A percentile compares a stretch with the other conserved stretches of the same genome.
Conservation (phyloP, 2,329 filamentous ascomycete species). For the Aspergillus quadricinctus region DNA sequence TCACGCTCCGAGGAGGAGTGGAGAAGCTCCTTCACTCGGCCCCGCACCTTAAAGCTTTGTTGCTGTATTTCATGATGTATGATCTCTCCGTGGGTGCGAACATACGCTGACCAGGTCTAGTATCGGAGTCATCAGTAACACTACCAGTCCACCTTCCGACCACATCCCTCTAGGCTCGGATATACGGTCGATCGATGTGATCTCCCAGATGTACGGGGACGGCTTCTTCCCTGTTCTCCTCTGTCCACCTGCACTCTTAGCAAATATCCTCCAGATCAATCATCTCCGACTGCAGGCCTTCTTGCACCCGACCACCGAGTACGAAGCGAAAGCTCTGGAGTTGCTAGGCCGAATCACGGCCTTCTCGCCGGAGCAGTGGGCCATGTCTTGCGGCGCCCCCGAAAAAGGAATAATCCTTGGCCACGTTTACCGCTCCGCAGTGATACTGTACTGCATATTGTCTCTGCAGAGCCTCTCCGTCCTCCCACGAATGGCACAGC, state of each 20-base stretch:
- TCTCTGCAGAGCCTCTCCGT: slow-evolving; percentile 3
- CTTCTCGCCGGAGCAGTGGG: slow-evolving; percentile 2
- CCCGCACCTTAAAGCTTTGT: neutral
- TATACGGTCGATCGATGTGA: neutral
- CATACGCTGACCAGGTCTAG: neutral
- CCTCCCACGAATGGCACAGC: neutral
- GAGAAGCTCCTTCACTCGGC: neutral
- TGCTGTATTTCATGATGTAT: slow-evolving; percentile 8
- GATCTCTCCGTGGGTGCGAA: neutral
- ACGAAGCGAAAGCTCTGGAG: neutral
- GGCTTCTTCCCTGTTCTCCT: slow-evolving; percentile 1
- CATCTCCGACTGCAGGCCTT: slow-evolving; percentile 1
- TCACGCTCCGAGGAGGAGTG: slow-evolving; percentile 3
- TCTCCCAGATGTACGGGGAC: slow-evolving; percentile 4
- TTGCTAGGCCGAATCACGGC: slow-evolving; percentile 3
- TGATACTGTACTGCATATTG: slow-evolving; percentile 4
- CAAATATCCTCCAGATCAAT: slow-evolving; percentile 6
- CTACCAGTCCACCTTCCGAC: slow-evolving; percentile 2
- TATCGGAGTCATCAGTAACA: slow-evolving; percentile 6
- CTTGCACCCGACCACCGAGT: neutral
- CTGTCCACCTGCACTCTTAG: slow-evolving; percentile 2
- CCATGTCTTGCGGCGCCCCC: neutral
- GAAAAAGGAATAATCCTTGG: slow-evolving; percentile 1
- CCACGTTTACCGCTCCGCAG: slow-evolving; percentile 6
- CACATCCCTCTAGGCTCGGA: slow-evolving; percentile 1